Conservation (phyloP, 208 protist genomes). For the Crithidia acanthocephali region DNA sequence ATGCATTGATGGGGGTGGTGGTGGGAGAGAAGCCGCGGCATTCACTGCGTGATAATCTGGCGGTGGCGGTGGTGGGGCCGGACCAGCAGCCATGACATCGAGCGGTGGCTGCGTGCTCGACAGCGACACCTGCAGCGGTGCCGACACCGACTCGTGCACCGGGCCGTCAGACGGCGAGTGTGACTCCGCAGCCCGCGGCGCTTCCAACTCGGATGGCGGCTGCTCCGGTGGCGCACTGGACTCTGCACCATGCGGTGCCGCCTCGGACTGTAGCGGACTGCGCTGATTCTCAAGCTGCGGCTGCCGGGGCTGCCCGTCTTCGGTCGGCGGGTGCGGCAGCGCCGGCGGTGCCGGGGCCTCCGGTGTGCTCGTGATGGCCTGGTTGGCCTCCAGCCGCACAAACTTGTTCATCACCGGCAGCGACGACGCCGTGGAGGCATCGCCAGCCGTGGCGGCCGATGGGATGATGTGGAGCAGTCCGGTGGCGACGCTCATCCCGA, state of each 20-base stretch:
- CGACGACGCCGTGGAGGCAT: neutral
- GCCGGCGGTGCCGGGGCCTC: neutral
- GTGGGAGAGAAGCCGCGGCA: neutral
- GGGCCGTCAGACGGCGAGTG: neutral
- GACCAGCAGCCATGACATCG: neutral
- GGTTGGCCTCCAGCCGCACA: neutral
- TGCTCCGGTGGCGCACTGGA: neutral
- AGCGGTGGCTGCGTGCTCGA: neutral
- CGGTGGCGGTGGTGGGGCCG: no score
- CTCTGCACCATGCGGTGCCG: neutral
- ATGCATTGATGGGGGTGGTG: conserved; percentile 3
- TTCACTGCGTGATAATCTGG: neutral
- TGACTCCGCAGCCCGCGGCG: neutral
- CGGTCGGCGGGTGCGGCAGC: neutral
- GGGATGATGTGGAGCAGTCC: conserved; percentile 78
- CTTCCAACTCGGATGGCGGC: neutral
- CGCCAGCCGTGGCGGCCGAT: conserved; percentile 7
- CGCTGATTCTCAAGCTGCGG: neutral
- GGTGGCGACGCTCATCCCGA: conserved; percentile 74
- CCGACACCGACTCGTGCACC: neutral
- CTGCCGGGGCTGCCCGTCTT: neutral
- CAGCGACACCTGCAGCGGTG: neutral
- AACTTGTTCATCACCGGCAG: conserved; percentile 42
- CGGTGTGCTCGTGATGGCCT: neutral
- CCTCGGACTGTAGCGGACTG: neutral